Conservation (phyloP, 352 stramenopile genomes). For the Plasmopara halstedii region DNA sequence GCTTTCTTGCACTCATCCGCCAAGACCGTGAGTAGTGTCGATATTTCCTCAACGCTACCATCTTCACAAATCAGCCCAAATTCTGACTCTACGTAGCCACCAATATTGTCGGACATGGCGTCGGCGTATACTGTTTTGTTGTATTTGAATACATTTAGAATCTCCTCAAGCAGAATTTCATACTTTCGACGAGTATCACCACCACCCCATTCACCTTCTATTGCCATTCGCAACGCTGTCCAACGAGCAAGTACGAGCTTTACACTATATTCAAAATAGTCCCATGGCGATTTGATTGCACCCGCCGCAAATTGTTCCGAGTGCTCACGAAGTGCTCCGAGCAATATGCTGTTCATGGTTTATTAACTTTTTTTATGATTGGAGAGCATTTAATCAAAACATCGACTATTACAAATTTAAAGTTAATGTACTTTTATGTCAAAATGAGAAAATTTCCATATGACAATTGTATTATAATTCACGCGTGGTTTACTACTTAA, state of each 20-base stretch:
- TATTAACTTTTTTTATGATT: background rate
- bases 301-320: constrained; percentile 38
- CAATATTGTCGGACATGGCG: constrained; percentile 63
- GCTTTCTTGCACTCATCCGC: constrained; percentile 74
- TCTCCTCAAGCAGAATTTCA: constrained; percentile 72
- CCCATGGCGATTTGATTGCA: constrained; percentile 69
- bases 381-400: background rate
- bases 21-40: constrained; percentile 52
- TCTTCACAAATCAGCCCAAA: constrained; percentile 78
- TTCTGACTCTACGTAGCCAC: constrained; percentile 63
- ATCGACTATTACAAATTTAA: no score
- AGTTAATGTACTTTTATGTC: background rate
- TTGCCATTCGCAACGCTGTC: constrained; percentile 78
- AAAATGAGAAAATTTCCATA: constrained; percentile 4
- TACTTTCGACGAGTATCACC: constrained; percentile 77
- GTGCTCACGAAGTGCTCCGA: constrained; percentile 47
- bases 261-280: constrained; percentile 79
- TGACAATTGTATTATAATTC: constrained; percentile 24
- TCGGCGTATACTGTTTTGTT: constrained; percentile 61
- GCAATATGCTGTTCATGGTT: constrained; percentile 26
- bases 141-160: constrained; percentile 77
- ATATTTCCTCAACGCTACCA: constrained; percentile 63
- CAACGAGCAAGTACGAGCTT: constrained; percentile 71
- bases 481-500: no score
- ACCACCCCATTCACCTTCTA: constrained; percentile 78